Conservation (phyloP, 2,329 filamentous ascomycete genomes). For the Fusarium chuoi region DNA sequence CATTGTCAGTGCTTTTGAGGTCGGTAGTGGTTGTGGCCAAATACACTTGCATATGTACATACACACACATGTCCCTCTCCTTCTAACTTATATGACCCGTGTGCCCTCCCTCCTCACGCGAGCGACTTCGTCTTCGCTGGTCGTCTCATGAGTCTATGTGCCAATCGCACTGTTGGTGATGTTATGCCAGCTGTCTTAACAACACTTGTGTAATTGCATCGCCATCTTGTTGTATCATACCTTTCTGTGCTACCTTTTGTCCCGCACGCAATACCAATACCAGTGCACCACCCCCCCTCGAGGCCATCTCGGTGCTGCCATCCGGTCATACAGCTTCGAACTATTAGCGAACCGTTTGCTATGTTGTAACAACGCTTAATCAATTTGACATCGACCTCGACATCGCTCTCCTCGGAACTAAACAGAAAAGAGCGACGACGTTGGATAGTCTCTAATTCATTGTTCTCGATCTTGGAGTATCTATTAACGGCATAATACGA, state of each 20-base stretch:
- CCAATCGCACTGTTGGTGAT: constrained; percentile 15
- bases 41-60: constrained; percentile 11
- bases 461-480: background rate
- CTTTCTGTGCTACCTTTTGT: constrained; percentile 11
- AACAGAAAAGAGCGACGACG: background rate
- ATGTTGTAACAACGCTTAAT: constrained; percentile 7
- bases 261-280: constrained; percentile 8
- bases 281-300: constrained; percentile 2
- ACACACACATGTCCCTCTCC: constrained; percentile 24
- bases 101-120: constrained; percentile 41
- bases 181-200: constrained; percentile 15
- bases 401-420: background rate
- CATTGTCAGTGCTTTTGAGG: constrained; percentile 24
- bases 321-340: constrained; percentile 10
- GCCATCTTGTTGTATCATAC: background rate
- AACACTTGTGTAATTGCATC: constrained; percentile 24
- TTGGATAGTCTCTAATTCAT: background rate
- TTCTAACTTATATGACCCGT: constrained; percentile 46
- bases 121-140: constrained; percentile 18
- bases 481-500: background rate
- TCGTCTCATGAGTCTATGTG: constrained; percentile 30
- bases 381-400: background rate
- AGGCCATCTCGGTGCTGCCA: constrained; percentile 21
- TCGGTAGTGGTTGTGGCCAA: constrained; percentile 29
- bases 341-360: background rate